A percentile compares a stretch with the other conserved stretches of the same genome.
phyloP scores from a whole-genome alignment of 495 filamentous ascomycete species.

The Darksidea phi region DNA sequence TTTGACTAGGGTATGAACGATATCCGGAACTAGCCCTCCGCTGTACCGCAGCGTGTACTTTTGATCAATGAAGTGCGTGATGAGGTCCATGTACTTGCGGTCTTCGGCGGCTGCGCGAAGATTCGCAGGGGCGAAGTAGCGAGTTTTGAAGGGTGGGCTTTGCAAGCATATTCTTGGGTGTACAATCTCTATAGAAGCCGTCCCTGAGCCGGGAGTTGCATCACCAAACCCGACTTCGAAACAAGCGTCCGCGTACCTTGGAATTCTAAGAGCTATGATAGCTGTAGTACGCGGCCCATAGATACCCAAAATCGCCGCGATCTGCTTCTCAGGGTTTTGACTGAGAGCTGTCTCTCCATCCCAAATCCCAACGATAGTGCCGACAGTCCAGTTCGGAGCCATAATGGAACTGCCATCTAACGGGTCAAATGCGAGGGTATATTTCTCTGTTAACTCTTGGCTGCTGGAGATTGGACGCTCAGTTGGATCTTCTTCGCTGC shows the following conservation, averaged over 20 bases:
- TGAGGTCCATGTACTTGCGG: slow-evolving; percentile 45
- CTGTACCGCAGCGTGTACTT: slow-evolving; percentile 54
- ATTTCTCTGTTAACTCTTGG: slow-evolving; percentile 39
- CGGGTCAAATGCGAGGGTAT: slow-evolving; percentile 57
- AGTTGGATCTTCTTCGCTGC: slow-evolving; percentile 48
- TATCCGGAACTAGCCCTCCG: slow-evolving; percentile 55
- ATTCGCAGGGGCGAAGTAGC: slow-evolving; percentile 57
- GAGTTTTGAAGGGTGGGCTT: slow-evolving; percentile 39
- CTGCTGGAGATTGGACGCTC: neutral
- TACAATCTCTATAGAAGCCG: slow-evolving; percentile 40
- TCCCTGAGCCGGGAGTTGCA: no score
- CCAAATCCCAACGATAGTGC: slow-evolving; percentile 55
- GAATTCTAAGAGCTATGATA: slow-evolving; percentile 48
- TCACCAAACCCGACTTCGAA: slow-evolving; percentile 49
- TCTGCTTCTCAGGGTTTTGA: slow-evolving; percentile 43
- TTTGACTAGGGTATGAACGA: slow-evolving; percentile 53
- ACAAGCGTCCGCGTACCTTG: slow-evolving; percentile 37
- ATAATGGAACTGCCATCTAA: slow-evolving; percentile 57
- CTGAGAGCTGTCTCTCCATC: slow-evolving; percentile 47
- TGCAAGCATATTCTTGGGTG: slow-evolving; percentile 40
- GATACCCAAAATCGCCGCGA: slow-evolving; percentile 52
- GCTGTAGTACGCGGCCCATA: slow-evolving; percentile 54
- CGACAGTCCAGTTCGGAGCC: slow-evolving; percentile 55
- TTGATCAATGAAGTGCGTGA: slow-evolving; percentile 45
- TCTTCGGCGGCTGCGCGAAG: slow-evolving; percentile 50